phyloP scores from a whole-genome alignment of 805 yeast species.

The Kodamaea jinghongensis region DNA sequence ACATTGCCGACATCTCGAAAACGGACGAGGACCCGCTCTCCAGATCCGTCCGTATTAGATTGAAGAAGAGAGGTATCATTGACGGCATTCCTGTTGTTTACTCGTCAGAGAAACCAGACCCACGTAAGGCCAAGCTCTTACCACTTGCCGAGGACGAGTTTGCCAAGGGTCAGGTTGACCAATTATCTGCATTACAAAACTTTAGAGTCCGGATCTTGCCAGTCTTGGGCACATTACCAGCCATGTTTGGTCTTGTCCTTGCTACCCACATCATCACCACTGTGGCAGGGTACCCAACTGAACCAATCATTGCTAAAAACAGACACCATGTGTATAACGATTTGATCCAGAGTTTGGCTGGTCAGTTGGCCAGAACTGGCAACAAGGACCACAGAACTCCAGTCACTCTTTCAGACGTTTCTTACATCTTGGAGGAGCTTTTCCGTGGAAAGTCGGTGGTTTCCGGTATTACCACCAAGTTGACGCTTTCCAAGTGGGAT shows the following conservation, averaged over 20 bases:
- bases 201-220: conserved; percentile 95
- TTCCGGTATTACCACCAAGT: conserved; percentile 74
- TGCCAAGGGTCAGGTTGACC: conserved; percentile 79
- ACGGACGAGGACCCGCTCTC: conserved; percentile 95
- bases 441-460: conserved; percentile 90
- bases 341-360: conserved; percentile 76
- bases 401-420: conserved; percentile 66
- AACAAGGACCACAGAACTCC: conserved; percentile 74
- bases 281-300: conserved; percentile 85
- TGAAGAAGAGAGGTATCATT: conserved; percentile 74
- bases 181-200: conserved; percentile 80
- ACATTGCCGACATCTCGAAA: conserved; percentile 81
- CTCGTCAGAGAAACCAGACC: conserved; percentile 95
- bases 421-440: conserved; percentile 85
- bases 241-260: conserved; percentile 87
- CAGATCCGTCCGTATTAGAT: conserved; percentile 77
- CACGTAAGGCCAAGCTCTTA: conserved; percentile 81
- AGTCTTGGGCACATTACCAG: conserved; percentile 96
- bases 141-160: conserved; percentile 83
- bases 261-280: conserved; percentile 79
- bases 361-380: conserved; percentile 80
- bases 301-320: conserved; percentile 87
- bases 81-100: conserved; percentile 83
- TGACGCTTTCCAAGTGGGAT: conserved; percentile 84
- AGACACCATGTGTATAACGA: conserved; percentile 83